phyloP scores from a whole-genome alignment of 148 eudicot species.

The Vaccinium macrocarpon region DNA sequence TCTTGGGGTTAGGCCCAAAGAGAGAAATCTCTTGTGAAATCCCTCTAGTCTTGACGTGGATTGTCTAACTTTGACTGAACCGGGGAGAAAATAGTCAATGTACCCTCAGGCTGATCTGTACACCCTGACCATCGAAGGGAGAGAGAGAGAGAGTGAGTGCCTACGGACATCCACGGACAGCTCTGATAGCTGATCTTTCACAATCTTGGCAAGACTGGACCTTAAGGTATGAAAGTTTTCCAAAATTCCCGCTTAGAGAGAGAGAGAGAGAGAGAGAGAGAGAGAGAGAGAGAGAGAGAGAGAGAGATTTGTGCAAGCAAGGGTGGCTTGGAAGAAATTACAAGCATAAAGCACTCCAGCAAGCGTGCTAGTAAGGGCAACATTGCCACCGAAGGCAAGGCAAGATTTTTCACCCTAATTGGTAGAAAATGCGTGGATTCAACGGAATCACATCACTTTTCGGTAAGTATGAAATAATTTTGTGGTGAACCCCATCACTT shows the following conservation, averaged over 20 bases:
- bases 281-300: background rate
- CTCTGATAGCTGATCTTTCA: background rate
- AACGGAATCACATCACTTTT: no score
- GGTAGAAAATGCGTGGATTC: no score
- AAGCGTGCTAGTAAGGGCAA: background rate
- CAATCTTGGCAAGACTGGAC: background rate
- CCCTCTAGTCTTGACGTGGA: no score
- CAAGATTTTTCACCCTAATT: background rate
- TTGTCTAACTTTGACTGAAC: no score
- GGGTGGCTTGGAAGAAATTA: slow-evolving; percentile 12
- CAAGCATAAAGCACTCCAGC: background rate
- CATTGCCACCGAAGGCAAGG: slow-evolving; percentile 6
- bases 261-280: background rate
- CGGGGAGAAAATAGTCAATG: no score
- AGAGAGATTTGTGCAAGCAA: background rate
- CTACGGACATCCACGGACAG: background rate
- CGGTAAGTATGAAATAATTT: no score
- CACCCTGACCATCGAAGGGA: no score
- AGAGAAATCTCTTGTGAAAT: no score
- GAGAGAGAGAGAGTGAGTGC: background rate
- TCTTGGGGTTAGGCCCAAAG: no score
- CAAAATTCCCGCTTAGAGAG: background rate
- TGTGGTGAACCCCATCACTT: no score
- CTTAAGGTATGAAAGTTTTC: background rate
- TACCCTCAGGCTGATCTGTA: no score